Evolutionary conservation across 2,329 filamentous ascomycete genomes (phyloP), one percentile per base, ranked within the genome.

Genomic region (Elsinoe necatrix): DNA sequence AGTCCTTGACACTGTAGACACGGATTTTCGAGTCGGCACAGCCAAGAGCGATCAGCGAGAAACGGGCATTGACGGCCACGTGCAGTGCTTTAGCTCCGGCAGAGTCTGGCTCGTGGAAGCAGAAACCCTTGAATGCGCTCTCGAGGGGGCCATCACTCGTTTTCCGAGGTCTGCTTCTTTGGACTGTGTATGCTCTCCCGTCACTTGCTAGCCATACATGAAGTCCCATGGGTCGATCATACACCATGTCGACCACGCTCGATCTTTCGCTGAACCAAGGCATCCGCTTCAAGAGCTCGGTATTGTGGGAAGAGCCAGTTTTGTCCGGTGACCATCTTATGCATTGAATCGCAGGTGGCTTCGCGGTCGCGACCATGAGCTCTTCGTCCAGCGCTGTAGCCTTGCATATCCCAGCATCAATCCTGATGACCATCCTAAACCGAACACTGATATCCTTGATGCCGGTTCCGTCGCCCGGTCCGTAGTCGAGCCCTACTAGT

Each of bases 351-450:
- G 93, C 92, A 0, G 91, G 85, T 2, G 93, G 93, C 66, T 93
- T 95, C 57, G 83, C 79, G 0, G 93, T 98, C 3, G 93, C 89
- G 54, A 98, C 91, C 20, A 97, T 79, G 39, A 98, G 76, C 70
- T 97, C 93, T 57, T 95, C 89, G 62, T 97, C 93, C 20, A 97
- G 78, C 1, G 93, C 92, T 56, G 97, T 74, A 9, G 88, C 89
- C 65, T 85, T 88, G 63, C 85, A 84, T 64, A 98, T 96, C 1
- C 93, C 93, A 2, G 93, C 93, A 71, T 98, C 93, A 16, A 98
- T 89, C 68, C 95, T 95, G 67, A 98, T 97, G 12, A 95, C 92
- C 87, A 96, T 95, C 57, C 92, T 83, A 71, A 98, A 98, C 9
- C 89, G 86, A 50, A 98, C 80, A 64, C 86, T 95, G 57, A 95